Base-by-base conservation (phyloP, 768 basidiomycete genomes). In the Lyophyllum semitale region DNA sequence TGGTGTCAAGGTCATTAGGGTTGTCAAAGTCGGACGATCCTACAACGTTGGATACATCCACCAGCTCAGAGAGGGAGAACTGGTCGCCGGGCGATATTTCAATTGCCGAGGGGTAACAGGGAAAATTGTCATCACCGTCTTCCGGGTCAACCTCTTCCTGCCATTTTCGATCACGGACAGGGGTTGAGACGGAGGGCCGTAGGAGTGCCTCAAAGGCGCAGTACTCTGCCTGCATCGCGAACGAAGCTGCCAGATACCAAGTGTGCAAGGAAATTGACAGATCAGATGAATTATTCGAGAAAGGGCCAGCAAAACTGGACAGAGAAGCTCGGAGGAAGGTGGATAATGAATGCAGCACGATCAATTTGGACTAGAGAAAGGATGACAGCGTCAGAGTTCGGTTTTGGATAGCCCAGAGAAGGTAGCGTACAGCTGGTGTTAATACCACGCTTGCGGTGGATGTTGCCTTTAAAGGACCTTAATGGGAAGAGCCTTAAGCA, bases 331-430 rank as follows among this genome's bases (percentile, higher is more conserved):
- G 72, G 20, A 95, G 77, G 67, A 94, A 94, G 2, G 75, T 77
- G 13, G 85, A 77, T 35, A 95, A 72, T 2, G 93, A 93, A 53
- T 75, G 79, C 55, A 93, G 71, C 9, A 93, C 82, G n/a, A 86
- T 78, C 49, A 90, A 79, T 71, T 88, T 93, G 12, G 93, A 92
- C 91, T 92, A 44, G 27, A 55, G 45, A 55, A 2, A n/a, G 54
- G 15, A 45, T 45, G 25, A 52, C 48, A 63, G 53, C 48, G 54
- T 26, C 17, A 18, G 46, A 35, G 57, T 25, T 40, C 23, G 13
- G 41, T 15, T 17, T 22, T 44, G 43, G 7, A 7, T 27, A 17
- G 43, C 33, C 43, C 11, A 49, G 18, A n/a, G 25, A 53, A 27
- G 18, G 50, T 44, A 17, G 59, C 84, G 44, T 68, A 92, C 90